Evolutionary conservation across 257 asterid species (phyloP).

Genomic region (Penstemon newberryi): DNA sequence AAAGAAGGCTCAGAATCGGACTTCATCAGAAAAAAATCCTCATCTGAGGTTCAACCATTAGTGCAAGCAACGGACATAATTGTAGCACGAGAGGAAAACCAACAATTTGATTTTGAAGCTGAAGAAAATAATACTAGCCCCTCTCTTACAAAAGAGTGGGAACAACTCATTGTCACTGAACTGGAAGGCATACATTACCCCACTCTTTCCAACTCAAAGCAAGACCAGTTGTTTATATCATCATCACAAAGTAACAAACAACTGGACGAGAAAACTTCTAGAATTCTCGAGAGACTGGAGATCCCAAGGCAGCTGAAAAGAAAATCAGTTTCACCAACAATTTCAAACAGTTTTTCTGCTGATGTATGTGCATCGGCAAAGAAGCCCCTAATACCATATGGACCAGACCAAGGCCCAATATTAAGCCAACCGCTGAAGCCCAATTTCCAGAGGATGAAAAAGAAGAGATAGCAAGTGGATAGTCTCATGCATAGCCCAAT

Average conservation of each 20-base stretch:
- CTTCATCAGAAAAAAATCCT: conserved; percentile 31
- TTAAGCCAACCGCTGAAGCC: conserved; percentile 74
- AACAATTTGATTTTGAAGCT: conserved; percentile 28
- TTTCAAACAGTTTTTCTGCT: conserved; percentile 38
- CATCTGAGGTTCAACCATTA: conserved; percentile 36
- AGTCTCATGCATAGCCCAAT: conserved; percentile 13
- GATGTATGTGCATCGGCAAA: conserved; percentile 36
- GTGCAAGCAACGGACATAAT: conserved; percentile 25
- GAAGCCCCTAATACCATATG: conserved; percentile 49
- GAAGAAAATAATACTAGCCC: conserved; percentile 37
- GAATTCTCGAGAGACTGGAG: conserved; percentile 92
- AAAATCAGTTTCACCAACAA: conserved; percentile 60
- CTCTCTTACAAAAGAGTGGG: conserved; percentile 73
- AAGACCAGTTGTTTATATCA: conserved; percentile 45
- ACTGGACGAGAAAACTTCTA: conserved; percentile 75
- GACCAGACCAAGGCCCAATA: conserved; percentile 36
- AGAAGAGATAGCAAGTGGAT: conserved; percentile 45
- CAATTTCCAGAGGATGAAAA: conserved; percentile 65
- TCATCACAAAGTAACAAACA: conserved; percentile 54
- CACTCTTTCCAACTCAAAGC: conserved; percentile 41
- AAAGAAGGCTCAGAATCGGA: conserved; percentile 44
- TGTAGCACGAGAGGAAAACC: conserved; percentile 35
- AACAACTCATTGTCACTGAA: conserved; percentile 62
- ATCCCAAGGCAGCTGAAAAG: conserved; percentile 71
- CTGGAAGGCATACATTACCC: conserved; percentile 51